Base-by-base conservation (phyloP, 148 eudicot species). In the Dysphania ambrosioides region DNA sequence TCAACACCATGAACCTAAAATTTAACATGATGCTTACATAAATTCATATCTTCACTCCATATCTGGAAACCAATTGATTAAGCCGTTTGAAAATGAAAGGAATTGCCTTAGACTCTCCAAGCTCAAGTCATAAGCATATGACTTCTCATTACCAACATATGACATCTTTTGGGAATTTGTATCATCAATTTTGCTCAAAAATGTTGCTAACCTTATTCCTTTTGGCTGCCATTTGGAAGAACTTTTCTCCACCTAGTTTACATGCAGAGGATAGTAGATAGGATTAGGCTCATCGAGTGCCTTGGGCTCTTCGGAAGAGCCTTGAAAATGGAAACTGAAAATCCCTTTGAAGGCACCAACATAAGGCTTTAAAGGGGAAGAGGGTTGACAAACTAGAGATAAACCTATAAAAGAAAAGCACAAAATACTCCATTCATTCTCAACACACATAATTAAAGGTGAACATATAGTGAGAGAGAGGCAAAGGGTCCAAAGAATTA, bases 221-320 rank as follows among this genome's bases (percentile, higher is more conserved):
- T 93, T 93, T 27, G 79, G 79, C 82, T 91, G 88, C 98, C 97
- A 93, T 80, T 86, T 82, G 15, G 97, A 89, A 62, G 91, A 75
- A 62, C 83, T 83, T 61, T 85, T 81, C 76, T 83, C 89, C 27
- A 75, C 68, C 68, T 76, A 78, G 85, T 74, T 75, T 34, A 77
- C 23, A 72, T 80, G 80, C 24, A 78, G 75, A 61, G 85, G 71
- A 27, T 87, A 87, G 77, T 82, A 81, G 13, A 84, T 64, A 24
- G 86, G 88, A 70, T 76, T 85, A n/a, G 85, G 74, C 70, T 86
- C 93, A 16, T 80, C 73, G 8, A 72, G 68, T 32, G 72, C 80
- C 74, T 82, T 90, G 16, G 80, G 86, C 67, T 87, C 84, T 31
- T 78, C 65, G 12, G 86, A 75, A n/a, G 78, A 42, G 32, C 86